phyloP scores from a whole-genome alignment of 371 early-diverging fungal species.

The Mortierella sp. region DNA sequence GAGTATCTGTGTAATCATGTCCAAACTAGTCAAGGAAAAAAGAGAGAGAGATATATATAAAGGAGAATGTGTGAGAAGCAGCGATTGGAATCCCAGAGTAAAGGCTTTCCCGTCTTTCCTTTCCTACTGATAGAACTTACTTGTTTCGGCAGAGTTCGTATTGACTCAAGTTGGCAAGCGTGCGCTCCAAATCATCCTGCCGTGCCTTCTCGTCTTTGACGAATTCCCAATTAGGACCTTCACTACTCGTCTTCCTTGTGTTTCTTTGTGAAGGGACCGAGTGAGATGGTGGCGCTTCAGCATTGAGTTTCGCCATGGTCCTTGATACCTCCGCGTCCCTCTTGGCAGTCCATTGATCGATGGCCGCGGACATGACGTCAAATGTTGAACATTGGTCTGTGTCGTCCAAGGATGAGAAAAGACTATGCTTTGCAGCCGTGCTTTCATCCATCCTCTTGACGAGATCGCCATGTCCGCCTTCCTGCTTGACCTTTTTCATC shows the following conservation, averaged over 20 bases:
- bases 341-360: slow-evolving; percentile 11
- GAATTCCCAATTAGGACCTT: slow-evolving; percentile 18
- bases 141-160: slow-evolving; percentile 35
- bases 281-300: not conserved
- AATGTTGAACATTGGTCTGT: not conserved
- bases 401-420: not conserved
- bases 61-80: not conserved
- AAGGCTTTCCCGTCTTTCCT: too few relatives aligned
- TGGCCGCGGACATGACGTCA: slow-evolving; percentile 20
- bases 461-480: not conserved
- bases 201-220: slow-evolving; percentile 8
- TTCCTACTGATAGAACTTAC: slow-evolving; percentile 17
- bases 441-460: not conserved
- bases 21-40: slow-evolving; percentile 19
- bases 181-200: slow-evolving; percentile 9
- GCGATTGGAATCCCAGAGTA: too few relatives aligned
- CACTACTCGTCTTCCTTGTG: not conserved
- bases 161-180: slow-evolving; percentile 12
- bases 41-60: not conserved
- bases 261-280: not conserved
- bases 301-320: slow-evolving; percentile 1
- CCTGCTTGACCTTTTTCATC: slow-evolving; percentile 11
- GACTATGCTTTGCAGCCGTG: not conserved
- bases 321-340: slow-evolving; percentile 2
- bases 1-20: slow-evolving; percentile 21